These are phyloP conservation scores for Starmerella bombicola DNA, from an alignment of 805 yeast species.

Conservation along the genomic window DNA sequence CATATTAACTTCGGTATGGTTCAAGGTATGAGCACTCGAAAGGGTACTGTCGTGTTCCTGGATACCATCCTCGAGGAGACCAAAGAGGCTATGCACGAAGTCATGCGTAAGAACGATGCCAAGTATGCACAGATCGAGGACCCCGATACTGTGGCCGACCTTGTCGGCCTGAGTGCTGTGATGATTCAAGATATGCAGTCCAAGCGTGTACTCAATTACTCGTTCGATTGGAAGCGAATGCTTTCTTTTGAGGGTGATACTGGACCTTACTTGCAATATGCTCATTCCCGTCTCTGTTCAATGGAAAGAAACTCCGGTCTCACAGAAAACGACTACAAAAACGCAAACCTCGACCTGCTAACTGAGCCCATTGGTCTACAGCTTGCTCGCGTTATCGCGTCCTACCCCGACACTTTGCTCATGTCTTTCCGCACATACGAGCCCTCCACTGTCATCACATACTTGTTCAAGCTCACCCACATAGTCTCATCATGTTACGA, in stretches of 20 bases:
- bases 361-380: conserved; percentile 58
- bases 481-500: conserved; percentile 94
- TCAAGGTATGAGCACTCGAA: conserved; percentile 95
- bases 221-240: conserved; percentile 97
- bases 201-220: conserved; percentile 90
- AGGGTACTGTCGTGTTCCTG: conserved; percentile 96
- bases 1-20: conserved; percentile 97
- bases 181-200: conserved; percentile 99
- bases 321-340: conserved; percentile 25
- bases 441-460: conserved; percentile 90
- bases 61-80: conserved; percentile 90
- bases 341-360: conserved; percentile 48
- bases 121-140: conserved; percentile 87
- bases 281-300: conserved; percentile 92
- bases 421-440: conserved; percentile 75
- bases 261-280: conserved; percentile 96
- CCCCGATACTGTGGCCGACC: conserved; percentile 90
- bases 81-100: conserved; percentile 87
- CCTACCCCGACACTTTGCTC: conserved; percentile 81
- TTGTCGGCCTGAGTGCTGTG: conserved; percentile 91
- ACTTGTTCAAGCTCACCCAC: conserved; percentile 82
- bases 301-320: conserved; percentile 68
- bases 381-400: conserved; percentile 66
- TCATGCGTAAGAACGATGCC: conserved; percentile 81
- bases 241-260: conserved; percentile 97